Conservation (phyloP, 257 asterid species). For the Solanum tacnaense region DNA sequence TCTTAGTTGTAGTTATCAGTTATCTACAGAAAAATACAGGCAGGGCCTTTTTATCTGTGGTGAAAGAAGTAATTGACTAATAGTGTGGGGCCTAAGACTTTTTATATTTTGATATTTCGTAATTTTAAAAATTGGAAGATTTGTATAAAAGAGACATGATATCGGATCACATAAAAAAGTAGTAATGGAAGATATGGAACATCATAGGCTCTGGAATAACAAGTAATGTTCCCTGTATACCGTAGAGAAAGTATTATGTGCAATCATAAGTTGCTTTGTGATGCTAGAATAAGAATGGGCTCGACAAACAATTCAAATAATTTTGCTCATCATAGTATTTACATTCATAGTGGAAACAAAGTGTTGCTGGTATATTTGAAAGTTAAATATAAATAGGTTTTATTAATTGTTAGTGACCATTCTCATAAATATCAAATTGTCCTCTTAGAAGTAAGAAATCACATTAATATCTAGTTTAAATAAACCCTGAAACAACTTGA, state of each 20-base stretch:
- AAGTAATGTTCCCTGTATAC: neutral
- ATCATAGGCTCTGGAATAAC: neutral
- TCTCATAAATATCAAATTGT: neutral
- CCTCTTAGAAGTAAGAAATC: neutral
- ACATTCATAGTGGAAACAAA: no score
- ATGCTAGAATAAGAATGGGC: neutral
- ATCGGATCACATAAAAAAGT: neutral
- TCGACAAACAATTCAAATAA: neutral
- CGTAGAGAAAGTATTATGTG: neutral
- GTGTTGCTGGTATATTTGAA: neutral
- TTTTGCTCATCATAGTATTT: no score
- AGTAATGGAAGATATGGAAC: neutral
- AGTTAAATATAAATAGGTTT: neutral
- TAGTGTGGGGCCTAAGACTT: neutral
- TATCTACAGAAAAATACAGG: neutral
- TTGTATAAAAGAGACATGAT: neutral
- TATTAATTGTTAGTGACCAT: neutral
- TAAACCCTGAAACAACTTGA: neutral
- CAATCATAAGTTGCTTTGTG: neutral
- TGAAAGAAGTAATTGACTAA: neutral
- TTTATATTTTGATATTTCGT: neutral
- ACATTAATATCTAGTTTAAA: neutral
- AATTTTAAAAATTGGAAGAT: neutral
- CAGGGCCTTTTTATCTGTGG: neutral
- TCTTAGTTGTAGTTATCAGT: neutral